A percentile compares a stretch with the other conserved stretches of the same genome.
These are phyloP conservation scores for Gastrolobium villosum DNA, from an alignment of 306 rosid species.

Conservation along the genomic window DNA sequence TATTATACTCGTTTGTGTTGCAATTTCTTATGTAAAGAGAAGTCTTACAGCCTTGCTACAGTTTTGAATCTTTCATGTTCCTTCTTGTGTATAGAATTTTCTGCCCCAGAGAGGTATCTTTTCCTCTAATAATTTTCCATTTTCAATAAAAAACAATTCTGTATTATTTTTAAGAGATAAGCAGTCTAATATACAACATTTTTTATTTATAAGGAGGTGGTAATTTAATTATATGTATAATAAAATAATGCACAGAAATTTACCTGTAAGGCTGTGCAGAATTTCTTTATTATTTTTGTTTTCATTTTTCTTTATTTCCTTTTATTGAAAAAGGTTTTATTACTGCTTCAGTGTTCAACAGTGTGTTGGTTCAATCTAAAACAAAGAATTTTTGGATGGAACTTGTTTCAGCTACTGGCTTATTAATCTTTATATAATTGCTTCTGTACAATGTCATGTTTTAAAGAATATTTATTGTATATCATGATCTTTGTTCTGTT, in stretches of 20 bases:
- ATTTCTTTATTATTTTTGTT: background rate
- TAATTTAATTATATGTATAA: background rate
- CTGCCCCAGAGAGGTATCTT: constrained; percentile 3
- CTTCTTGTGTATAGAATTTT: constrained; percentile 25
- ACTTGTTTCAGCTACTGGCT: background rate
- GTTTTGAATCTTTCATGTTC: constrained; percentile 21
- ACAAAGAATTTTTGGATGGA: background rate
- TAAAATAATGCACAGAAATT: background rate
- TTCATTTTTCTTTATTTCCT: too few relatives aligned
- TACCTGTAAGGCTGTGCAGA: background rate
- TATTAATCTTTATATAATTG: background rate
- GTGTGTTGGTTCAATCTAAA: too few relatives aligned
- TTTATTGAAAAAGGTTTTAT: too few relatives aligned
- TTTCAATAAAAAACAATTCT: background rate
- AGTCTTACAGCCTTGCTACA: background rate
- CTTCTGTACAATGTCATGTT: background rate
- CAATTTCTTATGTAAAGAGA: constrained; percentile 15
- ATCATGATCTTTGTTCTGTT: background rate
- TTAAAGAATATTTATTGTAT: background rate
- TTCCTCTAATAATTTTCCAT: background rate
- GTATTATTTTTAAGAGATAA: background rate
- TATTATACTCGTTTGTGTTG: background rate
- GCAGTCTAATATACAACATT: background rate
- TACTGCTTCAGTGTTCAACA: too few relatives aligned
- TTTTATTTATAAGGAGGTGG: background rate